These are phyloP conservation scores for Athelia psychrophila DNA, from an alignment of 1,284 basidiomycete genomes.

Conservation along the genomic window DNA sequence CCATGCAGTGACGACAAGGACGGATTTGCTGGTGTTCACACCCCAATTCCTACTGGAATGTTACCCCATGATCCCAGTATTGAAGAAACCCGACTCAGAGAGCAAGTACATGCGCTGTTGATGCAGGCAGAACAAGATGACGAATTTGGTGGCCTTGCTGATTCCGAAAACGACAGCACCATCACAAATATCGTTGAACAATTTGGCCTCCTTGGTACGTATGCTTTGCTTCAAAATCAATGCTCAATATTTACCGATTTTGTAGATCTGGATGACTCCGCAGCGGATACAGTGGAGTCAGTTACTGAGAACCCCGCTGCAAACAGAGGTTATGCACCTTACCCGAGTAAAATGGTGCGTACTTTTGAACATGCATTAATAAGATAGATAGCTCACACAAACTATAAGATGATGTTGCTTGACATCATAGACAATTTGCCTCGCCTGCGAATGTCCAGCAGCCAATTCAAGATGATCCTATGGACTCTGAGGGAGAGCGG, in stretches of 20 bases:
- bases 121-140: not conserved
- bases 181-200: not conserved
- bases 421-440: conserved; percentile 11
- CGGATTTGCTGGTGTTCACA: no score
- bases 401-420: conserved; percentile 7
- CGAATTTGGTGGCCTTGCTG: not conserved
- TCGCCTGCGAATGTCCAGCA: conserved; percentile 5
- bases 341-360: conserved; percentile 10
- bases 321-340: conserved; percentile 1
- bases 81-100: not conserved
- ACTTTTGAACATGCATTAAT: not conserved
- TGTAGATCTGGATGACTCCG: not conserved
- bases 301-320: not conserved
- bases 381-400: not conserved
- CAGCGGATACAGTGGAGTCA: not conserved
- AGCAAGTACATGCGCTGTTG: not conserved
- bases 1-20: no score
- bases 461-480: conserved; percentile 8
- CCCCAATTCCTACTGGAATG: no score
- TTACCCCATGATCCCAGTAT: no score
- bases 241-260: no score
- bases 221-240: no score
- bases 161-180: not conserved
- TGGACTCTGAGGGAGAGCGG: conserved; percentile 4
- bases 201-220: not conserved